phyloP scores from a whole-genome alignment of 495 filamentous ascomycete species.

The Cairneyella variabilis region DNA sequence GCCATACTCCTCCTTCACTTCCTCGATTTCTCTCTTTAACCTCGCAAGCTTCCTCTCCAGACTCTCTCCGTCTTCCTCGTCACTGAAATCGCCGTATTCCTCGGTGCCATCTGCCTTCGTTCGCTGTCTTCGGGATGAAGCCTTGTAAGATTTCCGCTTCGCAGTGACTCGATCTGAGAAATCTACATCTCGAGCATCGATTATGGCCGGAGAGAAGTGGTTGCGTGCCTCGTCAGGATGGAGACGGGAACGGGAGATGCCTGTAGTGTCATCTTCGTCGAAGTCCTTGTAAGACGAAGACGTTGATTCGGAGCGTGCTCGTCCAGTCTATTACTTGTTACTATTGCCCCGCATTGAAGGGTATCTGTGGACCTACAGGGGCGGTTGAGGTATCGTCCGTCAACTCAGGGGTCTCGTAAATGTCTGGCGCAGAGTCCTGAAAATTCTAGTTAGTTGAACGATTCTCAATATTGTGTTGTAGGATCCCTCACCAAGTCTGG shows the following conservation, averaged over 20 bases:
- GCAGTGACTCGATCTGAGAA: conserved; percentile 77
- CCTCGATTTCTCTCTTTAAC: conserved; percentile 72
- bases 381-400: conserved; percentile 83
- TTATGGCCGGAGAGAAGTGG: conserved; percentile 67
- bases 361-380: conserved; percentile 52
- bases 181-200: conserved; percentile 71
- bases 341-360: conserved; percentile 5
- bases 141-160: conserved; percentile 78
- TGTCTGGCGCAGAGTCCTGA: conserved; percentile 85
- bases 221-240: conserved; percentile 74
- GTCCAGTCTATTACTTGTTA: conserved; percentile 22
- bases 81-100: conserved; percentile 63
- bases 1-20: conserved; percentile 65
- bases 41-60: conserved; percentile 74
- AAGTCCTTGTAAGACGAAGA: conserved; percentile 40
- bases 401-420: conserved; percentile 92
- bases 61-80: conserved; percentile 64
- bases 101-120: conserved; percentile 55
- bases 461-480: background rate
- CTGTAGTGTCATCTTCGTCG: conserved; percentile 45
- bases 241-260: conserved; percentile 70
- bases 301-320: conserved; percentile 20
- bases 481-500: conserved; percentile 68
- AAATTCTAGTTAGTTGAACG: conserved; percentile 15
- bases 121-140: conserved; percentile 60